phyloP scores from a whole-genome alignment of 257 asterid species.

The Solanum bukasovii region DNA sequence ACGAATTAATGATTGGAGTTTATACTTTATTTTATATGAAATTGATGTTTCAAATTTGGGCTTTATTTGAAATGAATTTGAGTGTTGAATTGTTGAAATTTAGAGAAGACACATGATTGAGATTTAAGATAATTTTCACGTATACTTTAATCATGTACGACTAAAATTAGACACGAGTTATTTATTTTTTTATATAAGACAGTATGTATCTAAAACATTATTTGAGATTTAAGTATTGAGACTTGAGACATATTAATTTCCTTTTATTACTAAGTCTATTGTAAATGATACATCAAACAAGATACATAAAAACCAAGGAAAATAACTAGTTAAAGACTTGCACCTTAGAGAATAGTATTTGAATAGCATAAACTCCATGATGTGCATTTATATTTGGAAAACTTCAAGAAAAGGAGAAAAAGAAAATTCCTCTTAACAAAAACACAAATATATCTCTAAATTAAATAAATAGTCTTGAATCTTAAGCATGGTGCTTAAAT shows the following conservation, averaged over 20 bases:
- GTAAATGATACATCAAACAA: neutral
- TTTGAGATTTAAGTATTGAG: neutral
- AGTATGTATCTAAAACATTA: neutral
- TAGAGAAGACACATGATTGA: too few species aligned
- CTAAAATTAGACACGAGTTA: too few species aligned
- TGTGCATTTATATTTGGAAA: neutral
- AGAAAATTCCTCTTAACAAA: neutral
- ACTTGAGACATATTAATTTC: neutral
- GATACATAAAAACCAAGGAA: neutral
- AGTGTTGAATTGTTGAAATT: too few species aligned
- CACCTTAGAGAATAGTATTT: neutral
- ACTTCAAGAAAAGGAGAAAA: neutral
- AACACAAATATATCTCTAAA: neutral
- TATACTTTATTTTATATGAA: too few species aligned
- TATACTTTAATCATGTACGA: too few species aligned
- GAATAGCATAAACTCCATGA: neutral
- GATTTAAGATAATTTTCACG: too few species aligned
- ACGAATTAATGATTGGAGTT: too few species aligned
- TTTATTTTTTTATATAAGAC: too few species aligned
- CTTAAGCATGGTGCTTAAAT: neutral
- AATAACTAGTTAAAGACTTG: neutral
- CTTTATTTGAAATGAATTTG: too few species aligned
- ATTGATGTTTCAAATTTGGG: too few species aligned
- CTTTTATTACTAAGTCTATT: neutral
- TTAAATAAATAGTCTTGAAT: neutral